Conservation (phyloP, 2,329 filamentous ascomycete species). For the Tolypocladium endophyticum region DNA sequence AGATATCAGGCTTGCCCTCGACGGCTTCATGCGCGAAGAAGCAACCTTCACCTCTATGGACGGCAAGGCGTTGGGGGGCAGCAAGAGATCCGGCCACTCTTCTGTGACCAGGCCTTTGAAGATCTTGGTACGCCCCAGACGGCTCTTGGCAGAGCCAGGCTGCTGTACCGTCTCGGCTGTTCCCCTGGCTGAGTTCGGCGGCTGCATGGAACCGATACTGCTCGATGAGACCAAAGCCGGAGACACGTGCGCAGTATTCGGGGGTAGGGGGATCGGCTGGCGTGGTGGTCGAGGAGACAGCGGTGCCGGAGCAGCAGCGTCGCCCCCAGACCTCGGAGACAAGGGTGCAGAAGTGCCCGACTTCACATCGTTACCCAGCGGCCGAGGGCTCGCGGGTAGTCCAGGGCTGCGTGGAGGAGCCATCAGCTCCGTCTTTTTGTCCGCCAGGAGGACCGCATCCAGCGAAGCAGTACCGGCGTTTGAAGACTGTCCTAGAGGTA, state of each 20-base stretch:
- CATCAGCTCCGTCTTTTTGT: conserved; percentile 20
- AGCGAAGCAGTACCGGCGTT: conserved; percentile 37
- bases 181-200: conserved; percentile 3
- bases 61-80: conserved; percentile 80
- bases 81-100: conserved; percentile 73
- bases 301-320: conserved; percentile 32
- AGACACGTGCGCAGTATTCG: conserved; percentile 56
- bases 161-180: conserved; percentile 23
- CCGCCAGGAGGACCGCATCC: conserved; percentile 37
- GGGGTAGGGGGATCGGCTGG: conserved; percentile 62
- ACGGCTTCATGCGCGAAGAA: conserved; percentile 90
- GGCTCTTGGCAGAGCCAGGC: conserved; percentile 12
- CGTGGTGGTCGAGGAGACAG: conserved; percentile 65
- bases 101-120: conserved; percentile 74
- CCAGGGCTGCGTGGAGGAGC: conserved; percentile 47
- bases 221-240: conserved; percentile 16
- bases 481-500: conserved; percentile 20
- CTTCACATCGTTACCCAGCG: conserved; percentile 36
- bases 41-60: conserved; percentile 80
- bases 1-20: conserved; percentile 72
- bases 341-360: conserved; percentile 48
- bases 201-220: conserved; percentile 1
- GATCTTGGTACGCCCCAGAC: conserved; percentile 40
- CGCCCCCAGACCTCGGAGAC: conserved; percentile 43
- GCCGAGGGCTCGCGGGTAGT: conserved; percentile 49